A percentile compares a stretch with the other conserved stretches of the same genome.
phyloP scores from a whole-genome alignment of 345 rosid species.

The Eucalyptus paniculata region DNA sequence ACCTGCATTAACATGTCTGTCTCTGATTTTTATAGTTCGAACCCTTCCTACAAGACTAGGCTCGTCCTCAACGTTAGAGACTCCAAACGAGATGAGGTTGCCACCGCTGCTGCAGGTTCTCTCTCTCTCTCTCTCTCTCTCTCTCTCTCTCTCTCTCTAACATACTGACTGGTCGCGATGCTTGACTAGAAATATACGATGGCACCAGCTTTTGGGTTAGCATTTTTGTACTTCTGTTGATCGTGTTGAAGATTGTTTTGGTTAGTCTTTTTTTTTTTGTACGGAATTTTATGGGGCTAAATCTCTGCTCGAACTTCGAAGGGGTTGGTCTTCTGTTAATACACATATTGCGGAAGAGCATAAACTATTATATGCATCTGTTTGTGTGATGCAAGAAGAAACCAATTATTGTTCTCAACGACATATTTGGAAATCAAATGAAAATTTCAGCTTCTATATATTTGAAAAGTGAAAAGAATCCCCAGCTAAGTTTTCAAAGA shows the following conservation, averaged over 20 bases:
- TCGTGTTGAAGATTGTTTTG: neutral
- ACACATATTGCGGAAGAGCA: neutral
- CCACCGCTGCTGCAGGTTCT: too few species aligned
- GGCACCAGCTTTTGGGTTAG: neutral
- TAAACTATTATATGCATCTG: neutral
- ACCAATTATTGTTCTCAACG: neutral
- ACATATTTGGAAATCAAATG: neutral
- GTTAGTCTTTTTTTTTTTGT: neutral
- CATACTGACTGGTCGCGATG: neutral
- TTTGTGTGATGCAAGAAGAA: neutral
- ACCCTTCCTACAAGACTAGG: too few species aligned
- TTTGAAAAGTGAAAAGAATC: neutral
- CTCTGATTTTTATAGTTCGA: too few species aligned
- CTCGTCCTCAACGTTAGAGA: too few species aligned
- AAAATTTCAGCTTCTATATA: neutral
- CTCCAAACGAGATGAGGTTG: too few species aligned
- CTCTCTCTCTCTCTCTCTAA: neutral
- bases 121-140: neutral
- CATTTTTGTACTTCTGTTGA: too few species aligned
- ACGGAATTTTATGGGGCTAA: neutral
- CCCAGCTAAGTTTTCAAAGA: neutral
- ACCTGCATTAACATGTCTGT: too few species aligned
- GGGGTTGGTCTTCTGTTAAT: neutral
- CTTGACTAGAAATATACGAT: neutral
- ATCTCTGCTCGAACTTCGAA: neutral